These are phyloP conservation scores for Zopfia rhizophila DNA, from an alignment of 2,329 filamentous ascomycete species.

Conservation along the genomic window DNA sequence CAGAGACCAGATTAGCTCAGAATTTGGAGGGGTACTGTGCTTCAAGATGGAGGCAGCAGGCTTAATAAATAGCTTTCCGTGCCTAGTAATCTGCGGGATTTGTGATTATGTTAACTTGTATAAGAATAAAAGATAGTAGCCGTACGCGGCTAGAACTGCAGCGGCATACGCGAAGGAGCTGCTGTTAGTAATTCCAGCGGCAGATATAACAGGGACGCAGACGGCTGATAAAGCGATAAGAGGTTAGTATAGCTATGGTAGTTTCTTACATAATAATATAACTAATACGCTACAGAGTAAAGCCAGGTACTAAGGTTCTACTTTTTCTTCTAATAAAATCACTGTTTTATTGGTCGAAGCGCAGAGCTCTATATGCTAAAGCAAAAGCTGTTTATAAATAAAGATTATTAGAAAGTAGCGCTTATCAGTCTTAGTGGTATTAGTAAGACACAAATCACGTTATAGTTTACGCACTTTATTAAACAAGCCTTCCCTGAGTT, in stretches of 20 bases:
- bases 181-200: slow-evolving; percentile 16
- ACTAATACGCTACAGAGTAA: slow-evolving; percentile 9
- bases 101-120: no score
- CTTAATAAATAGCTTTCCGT: no score
- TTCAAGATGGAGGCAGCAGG: no score
- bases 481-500: slow-evolving; percentile 23
- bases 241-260: slow-evolving; percentile 11
- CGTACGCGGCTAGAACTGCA: slow-evolving; percentile 23
- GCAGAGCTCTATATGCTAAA: slow-evolving; percentile 35
- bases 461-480: slow-evolving; percentile 40
- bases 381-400: slow-evolving; percentile 32
- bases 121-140: slow-evolving; percentile 24
- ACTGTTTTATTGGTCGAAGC: slow-evolving; percentile 36
- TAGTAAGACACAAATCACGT: slow-evolving; percentile 45
- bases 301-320: slow-evolving; percentile 14
- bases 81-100: no score
- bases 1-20: no score
- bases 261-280: not conserved
- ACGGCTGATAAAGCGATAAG: slow-evolving; percentile 1
- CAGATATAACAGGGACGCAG: not conserved
- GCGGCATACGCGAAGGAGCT: slow-evolving; percentile 27
- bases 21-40: no score
- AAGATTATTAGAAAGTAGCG: slow-evolving; percentile 35
- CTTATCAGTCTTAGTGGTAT: slow-evolving; percentile 42
- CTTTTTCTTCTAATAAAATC: slow-evolving; percentile 38